Percentiles rank a stretch among this genome's conserved stretches.
phyloP scores from a whole-genome alignment of 805 yeast genomes.

The Yarrowia porcina region DNA sequence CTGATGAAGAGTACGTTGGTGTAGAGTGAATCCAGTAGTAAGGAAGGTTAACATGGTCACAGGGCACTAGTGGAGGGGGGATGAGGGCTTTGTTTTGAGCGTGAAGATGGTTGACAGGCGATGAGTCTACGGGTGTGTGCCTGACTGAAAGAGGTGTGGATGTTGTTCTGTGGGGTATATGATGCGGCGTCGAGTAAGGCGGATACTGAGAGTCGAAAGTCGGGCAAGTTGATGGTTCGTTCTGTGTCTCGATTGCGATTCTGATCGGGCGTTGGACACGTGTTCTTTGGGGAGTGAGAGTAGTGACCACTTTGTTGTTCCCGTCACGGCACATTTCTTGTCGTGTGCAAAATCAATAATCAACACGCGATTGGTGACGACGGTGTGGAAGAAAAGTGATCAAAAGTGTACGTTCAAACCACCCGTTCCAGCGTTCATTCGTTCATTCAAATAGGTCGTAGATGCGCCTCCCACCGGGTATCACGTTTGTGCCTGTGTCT shows the following conservation, averaged over 20 bases:
- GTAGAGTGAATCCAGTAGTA: too few relatives aligned
- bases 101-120: background rate
- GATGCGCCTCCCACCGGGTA: too few relatives aligned
- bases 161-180: background rate
- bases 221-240: background rate
- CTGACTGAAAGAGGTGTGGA: too few relatives aligned
- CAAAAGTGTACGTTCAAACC: too few relatives aligned
- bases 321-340: background rate
- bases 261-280: background rate
- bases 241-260: background rate
- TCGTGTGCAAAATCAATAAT: background rate
- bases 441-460: too few relatives aligned
- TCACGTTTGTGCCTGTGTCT: too few relatives aligned
- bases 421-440: too few relatives aligned
- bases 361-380: background rate
- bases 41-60: background rate
- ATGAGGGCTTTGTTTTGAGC: background rate
- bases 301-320: background rate
- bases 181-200: constrained; percentile 1
- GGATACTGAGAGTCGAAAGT: background rate
- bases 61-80: background rate
- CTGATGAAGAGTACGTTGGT: too few relatives aligned
- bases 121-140: too few relatives aligned
- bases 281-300: too few relatives aligned
- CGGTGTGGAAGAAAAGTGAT: too few relatives aligned